phyloP scores from a whole-genome alignment of 192 early-diverging fungal genomes.

The Coemansia aciculifera region DNA sequence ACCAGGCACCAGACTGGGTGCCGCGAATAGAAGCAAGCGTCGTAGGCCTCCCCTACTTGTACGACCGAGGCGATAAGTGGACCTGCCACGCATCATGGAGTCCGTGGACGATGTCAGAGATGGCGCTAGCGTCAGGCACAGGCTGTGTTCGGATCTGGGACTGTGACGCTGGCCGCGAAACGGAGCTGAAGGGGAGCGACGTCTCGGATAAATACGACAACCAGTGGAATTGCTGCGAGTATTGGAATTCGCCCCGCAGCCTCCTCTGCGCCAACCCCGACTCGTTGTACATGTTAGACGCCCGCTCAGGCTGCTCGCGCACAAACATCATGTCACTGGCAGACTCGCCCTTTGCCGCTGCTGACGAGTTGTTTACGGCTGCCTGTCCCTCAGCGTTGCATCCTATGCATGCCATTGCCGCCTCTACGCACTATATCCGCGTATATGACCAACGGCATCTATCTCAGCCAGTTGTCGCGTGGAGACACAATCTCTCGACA shows the following conservation, averaged over 20 bases:
- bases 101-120: constrained; percentile 30
- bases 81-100: constrained; percentile 43
- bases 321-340: constrained; percentile 14
- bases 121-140: constrained; percentile 37
- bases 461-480: constrained; percentile 36
- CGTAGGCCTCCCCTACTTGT: constrained; percentile 23
- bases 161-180: constrained; percentile 11
- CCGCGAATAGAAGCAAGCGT: constrained; percentile 12
- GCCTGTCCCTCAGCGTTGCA: constrained; percentile 30
- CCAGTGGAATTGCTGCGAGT: constrained; percentile 49
- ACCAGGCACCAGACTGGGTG: not conserved
- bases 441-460: constrained; percentile 46
- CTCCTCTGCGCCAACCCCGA: constrained; percentile 34
- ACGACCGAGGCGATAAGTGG: constrained; percentile 39
- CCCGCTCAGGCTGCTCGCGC: constrained; percentile 10
- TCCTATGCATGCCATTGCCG: constrained; percentile 41
- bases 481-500: constrained; percentile 16
- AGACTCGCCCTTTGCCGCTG: constrained; percentile 20
- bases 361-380: constrained; percentile 33
- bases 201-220: not conserved
- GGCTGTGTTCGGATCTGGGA: constrained; percentile 43
- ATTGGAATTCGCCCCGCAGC: constrained; percentile 42
- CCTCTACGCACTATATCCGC: constrained; percentile 38
- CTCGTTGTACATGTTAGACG: constrained; percentile 23
- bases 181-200: constrained; percentile 16